Evolutionary conservation across 495 filamentous ascomycete genomes (phyloP).

Genomic region (Talaromyces liani): DNA sequence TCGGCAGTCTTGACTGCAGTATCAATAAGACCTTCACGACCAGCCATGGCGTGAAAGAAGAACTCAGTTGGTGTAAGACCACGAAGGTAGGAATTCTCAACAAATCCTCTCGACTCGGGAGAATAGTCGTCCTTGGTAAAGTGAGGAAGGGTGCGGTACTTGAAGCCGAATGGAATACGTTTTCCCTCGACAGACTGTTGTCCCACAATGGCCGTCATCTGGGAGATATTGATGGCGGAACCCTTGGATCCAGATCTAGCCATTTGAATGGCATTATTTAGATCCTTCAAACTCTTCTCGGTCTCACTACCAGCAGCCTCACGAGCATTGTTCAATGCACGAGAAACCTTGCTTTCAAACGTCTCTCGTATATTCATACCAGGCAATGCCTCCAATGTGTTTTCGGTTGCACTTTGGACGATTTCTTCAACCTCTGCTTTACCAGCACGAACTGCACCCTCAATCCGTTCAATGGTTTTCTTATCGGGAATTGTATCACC

Average conservation of each 20-base stretch:
- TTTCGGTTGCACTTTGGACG: conserved; percentile 70
- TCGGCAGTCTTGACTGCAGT: conserved; percentile 99
- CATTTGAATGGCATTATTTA: conserved; percentile 95
- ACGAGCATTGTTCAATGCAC: conserved; percentile 88
- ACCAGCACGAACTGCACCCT: conserved; percentile 65
- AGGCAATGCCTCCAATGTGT: conserved; percentile 77
- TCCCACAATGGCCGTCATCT: conserved; percentile 96
- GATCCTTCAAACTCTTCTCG: conserved; percentile 83
- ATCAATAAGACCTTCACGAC: conserved; percentile 99
- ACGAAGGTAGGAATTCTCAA: conserved; percentile 97
- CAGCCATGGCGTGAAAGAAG: conserved; percentile 99
- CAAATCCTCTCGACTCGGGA: conserved; percentile 92
- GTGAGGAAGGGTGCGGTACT: conserved; percentile 93
- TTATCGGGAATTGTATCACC: conserved; percentile 94
- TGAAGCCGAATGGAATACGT: conserved; percentile 99
- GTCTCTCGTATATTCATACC: conserved; percentile 98
- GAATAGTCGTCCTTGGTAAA: conserved; percentile 99
- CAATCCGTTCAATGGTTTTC: conserved; percentile 71
- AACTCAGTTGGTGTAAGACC: conserved; percentile 94
- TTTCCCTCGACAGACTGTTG: conserved; percentile 98
- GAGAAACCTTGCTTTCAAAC: conserved; percentile 91
- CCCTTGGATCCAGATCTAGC: conserved; percentile 94
- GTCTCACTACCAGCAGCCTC: conserved; percentile 91
- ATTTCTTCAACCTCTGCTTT: conserved; percentile 73
- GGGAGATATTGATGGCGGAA: conserved; percentile 96